Evolutionary conservation across 495 filamentous ascomycete species (phyloP).

Genomic region (Aspergillus steynii): DNA sequence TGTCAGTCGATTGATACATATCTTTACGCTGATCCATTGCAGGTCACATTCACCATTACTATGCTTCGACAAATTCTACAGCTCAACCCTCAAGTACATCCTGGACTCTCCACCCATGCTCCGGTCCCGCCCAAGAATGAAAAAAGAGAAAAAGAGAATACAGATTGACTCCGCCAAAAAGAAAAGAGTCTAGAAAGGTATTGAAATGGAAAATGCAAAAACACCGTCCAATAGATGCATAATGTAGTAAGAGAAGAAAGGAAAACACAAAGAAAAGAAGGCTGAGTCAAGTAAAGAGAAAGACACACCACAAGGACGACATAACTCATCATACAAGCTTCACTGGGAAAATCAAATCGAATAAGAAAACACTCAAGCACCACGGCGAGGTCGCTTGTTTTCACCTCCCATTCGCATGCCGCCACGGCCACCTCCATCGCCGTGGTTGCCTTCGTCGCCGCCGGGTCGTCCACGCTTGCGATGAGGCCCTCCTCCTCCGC

Average conservation of each 20-base stretch:
- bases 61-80: not conserved
- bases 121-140: not conserved
- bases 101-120: not conserved
- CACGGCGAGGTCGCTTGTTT: conserved; percentile 47
- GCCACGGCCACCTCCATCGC: conserved; percentile 34
- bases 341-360: conserved; percentile 11
- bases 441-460: conserved; percentile 31
- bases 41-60: not conserved
- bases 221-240: conserved; percentile 22
- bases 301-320: conserved; percentile 7
- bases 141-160: conserved; percentile 15
- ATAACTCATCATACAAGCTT: conserved; percentile 5
- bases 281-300: not conserved
- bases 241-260: conserved; percentile 12
- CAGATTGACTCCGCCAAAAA: conserved; percentile 4
- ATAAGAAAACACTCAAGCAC: conserved; percentile 28
- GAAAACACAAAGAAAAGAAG: conserved; percentile 11
- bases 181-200: conserved; percentile 8
- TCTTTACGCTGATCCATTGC: too few species aligned
- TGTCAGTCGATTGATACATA: too few species aligned
- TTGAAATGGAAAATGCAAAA: conserved; percentile 13
- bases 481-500: conserved; percentile 30
- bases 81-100: not conserved
- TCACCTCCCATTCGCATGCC: conserved; percentile 42
- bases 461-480: conserved; percentile 45